phyloP scores from a whole-genome alignment of 176 grass and related monocot genomes.

The Ensete ventricosum region DNA sequence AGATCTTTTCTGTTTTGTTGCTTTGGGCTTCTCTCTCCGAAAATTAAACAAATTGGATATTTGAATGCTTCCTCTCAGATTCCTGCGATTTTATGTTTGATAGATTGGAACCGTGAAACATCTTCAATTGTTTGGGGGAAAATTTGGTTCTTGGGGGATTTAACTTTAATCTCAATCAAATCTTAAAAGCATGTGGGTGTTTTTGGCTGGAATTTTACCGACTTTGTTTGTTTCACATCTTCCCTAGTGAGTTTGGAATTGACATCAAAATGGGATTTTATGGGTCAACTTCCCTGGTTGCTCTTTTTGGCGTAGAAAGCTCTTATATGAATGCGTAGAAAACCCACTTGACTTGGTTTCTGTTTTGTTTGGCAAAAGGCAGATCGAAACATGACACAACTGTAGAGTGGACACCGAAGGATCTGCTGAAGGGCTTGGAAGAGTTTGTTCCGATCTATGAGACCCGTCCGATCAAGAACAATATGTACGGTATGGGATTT shows the following conservation, averaged over 20 bases:
- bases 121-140: background rate
- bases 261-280: background rate
- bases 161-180: background rate
- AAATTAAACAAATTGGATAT: background rate
- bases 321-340: background rate
- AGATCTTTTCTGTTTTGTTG: background rate
- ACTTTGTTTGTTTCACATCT: too few relatives aligned
- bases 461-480: constrained; percentile 77
- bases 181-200: too few relatives aligned
- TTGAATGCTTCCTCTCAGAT: background rate
- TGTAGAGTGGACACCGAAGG: constrained; percentile 56
- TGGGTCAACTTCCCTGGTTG: background rate
- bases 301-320: background rate
- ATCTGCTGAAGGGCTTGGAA: constrained; percentile 63
- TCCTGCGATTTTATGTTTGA: background rate
- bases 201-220: too few relatives aligned
- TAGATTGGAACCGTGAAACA: background rate
- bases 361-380: constrained; percentile 54
- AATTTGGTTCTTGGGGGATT: background rate
- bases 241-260: background rate
- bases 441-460: constrained; percentile 83
- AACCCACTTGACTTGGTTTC: constrained; percentile 13
- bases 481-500: constrained; percentile 74
- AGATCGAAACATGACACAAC: constrained; percentile 65
- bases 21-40: background rate